Base-by-base conservation (phyloP, 2,329 filamentous ascomycete genomes). In the Thielaviopsis euricoi region DNA sequence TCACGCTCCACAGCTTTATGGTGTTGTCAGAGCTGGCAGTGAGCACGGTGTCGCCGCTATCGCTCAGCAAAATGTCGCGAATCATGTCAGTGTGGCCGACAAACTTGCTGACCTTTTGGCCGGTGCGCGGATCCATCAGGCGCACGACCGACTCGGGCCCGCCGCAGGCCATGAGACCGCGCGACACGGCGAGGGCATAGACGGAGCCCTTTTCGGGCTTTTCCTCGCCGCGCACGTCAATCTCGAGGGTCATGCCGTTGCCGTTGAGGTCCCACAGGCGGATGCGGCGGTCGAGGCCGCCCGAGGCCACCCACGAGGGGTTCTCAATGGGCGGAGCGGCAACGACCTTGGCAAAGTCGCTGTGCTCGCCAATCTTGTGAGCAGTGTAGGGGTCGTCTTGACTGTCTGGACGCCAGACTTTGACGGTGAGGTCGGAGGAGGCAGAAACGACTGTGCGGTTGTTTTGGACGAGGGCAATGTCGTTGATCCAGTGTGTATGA, bases 1-100 rank as follows among this genome's bases (percentile, higher is more conserved):
- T 93, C 64, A 97, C 84, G 63, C 90, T 96, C 93, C 93, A 98
- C 59, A 97, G 82, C 73, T 98, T 98, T 73, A 98, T 85, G 0
- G 93, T 97, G 71, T 95, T 89, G 69, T 98, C 93, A 1, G 91
- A 91, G 64, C 90, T 95, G 15, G 89, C 90, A 0, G 91, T 95
- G 76, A 98, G 81, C 64, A 98, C 87, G 48, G 83, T 94, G 67
- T 95, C 89, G 46, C 89, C 90, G 60, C 87, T 83, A 64, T 91
- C 83, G 65, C 88, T 95, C 63, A 98, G 83, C 56, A 98, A 75
- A 62, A 98, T 89, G 64, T 91, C 86, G 53, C 93, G 83, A 63
- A 98, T 85, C 63, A 91, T 96, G 74, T 95, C 90, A 21, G 91
- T 94, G 68, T 98, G 93, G 5, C 93, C 93, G 22, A 97, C 89